Conservation (phyloP, 371 early-diverging fungal genomes). For the Amoeboradix gromovi region DNA sequence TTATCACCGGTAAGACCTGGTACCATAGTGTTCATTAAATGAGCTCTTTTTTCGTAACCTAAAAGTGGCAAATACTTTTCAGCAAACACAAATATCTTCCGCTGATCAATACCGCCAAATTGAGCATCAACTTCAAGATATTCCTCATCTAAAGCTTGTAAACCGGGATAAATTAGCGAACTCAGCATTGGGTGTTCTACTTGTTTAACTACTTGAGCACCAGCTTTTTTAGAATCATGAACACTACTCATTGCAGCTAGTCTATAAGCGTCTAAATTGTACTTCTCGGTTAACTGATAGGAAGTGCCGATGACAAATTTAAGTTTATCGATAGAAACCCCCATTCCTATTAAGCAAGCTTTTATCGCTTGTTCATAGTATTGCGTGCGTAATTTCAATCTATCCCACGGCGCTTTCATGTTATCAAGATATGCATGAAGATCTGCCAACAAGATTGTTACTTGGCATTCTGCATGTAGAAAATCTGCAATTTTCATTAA, state of each 20-base stretch:
- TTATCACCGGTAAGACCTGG: constrained; percentile 87
- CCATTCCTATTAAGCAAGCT: constrained; percentile 56
- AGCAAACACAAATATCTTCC: constrained; percentile 97
- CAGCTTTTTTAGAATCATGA: constrained; percentile 96
- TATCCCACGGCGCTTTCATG: constrained; percentile 89
- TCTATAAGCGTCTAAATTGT: constrained; percentile 77
- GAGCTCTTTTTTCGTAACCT: constrained; percentile 91
- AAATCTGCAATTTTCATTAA: constrained; percentile 96
- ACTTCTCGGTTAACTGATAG: constrained; percentile 63
- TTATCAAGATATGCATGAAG: constrained; percentile 98
- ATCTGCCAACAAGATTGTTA: constrained; percentile 71
- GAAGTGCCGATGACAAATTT: constrained; percentile 71
- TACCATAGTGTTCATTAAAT: constrained; percentile 99
- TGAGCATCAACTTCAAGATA: constrained; percentile 91
- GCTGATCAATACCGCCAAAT: constrained; percentile 98
- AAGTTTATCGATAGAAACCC: constrained; percentile 69
- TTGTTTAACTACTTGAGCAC: constrained; percentile 98
- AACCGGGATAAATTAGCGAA: constrained; percentile 86
- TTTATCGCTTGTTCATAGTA: constrained; percentile 89
- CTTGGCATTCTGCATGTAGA: constrained; percentile 67
- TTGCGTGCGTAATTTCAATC: constrained; percentile 51
- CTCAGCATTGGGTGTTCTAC: constrained; percentile 75
- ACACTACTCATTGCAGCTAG: constrained; percentile 62
- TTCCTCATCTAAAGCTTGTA: constrained; percentile 99
- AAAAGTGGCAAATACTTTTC: constrained; percentile 82